Evolutionary conservation across 805 yeast genomes (phyloP).

Genomic region (Gaillardinia entomophila): DNA sequence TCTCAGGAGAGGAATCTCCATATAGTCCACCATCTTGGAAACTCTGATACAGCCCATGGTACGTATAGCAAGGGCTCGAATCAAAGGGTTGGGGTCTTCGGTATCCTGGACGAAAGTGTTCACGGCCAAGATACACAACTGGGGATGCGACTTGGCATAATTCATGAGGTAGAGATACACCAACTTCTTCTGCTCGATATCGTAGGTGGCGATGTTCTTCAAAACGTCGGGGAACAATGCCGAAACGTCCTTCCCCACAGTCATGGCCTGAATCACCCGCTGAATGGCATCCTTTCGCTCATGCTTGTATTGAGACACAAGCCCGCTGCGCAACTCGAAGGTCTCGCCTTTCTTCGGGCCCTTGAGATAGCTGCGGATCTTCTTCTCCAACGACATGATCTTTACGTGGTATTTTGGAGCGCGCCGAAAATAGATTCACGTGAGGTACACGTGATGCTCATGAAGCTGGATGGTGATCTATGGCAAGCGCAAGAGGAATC

Average conservation of each 20-base stretch:
- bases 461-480: neutral
- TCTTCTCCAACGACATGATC: slow-evolving; percentile 36
- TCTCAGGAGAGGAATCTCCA: slow-evolving; percentile 81
- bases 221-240: slow-evolving; percentile 91
- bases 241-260: slow-evolving; percentile 94
- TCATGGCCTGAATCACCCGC: slow-evolving; percentile 96
- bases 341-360: slow-evolving; percentile 65
- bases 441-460: neutral
- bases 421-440: slow-evolving; percentile 1
- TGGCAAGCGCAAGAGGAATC: slow-evolving; percentile 1
- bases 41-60: slow-evolving; percentile 99
- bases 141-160: slow-evolving; percentile 95
- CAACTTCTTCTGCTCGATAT: slow-evolving; percentile 91
- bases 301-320: slow-evolving; percentile 90
- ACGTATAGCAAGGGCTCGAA: slow-evolving; percentile 91
- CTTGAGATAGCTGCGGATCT: slow-evolving; percentile 35
- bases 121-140: slow-evolving; percentile 90
- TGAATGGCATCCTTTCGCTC: slow-evolving; percentile 97
- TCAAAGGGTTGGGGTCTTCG: slow-evolving; percentile 94
- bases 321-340: slow-evolving; percentile 82
- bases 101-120: slow-evolving; percentile 94
- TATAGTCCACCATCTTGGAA: slow-evolving; percentile 89
- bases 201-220: slow-evolving; percentile 95
- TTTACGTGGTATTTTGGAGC: neutral
- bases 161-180: slow-evolving; percentile 94